Evolutionary conservation across 345 rosid genomes (phyloP), one percentile per base, ranked within the genome.

Genomic region (Isatis tinctoria): DNA sequence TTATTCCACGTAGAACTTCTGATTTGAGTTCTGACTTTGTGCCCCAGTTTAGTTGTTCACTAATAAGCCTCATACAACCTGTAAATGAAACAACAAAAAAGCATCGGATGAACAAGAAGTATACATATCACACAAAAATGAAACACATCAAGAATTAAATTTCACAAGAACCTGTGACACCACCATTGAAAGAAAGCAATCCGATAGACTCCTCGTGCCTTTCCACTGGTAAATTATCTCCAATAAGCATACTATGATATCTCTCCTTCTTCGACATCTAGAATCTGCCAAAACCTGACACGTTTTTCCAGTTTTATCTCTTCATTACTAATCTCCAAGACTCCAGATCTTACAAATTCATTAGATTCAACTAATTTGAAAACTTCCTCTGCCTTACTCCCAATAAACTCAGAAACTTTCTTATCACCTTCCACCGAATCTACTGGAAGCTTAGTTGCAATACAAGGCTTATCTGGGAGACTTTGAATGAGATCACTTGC

Each of bases 11-110:
- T 60, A 95, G 85, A 76, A 92, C 92, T 86, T 92, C 96, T 66
- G 89, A 85, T 81, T 87, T 95, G 79, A 92, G 92, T 77, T 95
- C 98, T 73, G 88, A 73, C 81, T 95, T 92, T 67, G 88, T 70
- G 26, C 92, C 97, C 97, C 97, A 95, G 56, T 80, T 90, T 70
- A 95, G 94, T 73, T 86, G 90, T 69, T 92, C 99, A 83, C 88
- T 92, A 60, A 90, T 86, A 32, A 95, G 85, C 84, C 96, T 88
- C 96, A 92, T 83, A 83, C 97, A 95, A 79, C 98, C 99, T 95
- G 82, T 36, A 27, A 26, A 77, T 10, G 72, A 48, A 57, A 70
- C 67, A 75, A 12, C 20, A 3, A 28, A 57, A 26, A 52, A 17
- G 6, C 51, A 32, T 8, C 14, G 12, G 40, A 43, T 39, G 59